Conservation (phyloP, 192 early-diverging fungal species). For the Podila epigama region DNA sequence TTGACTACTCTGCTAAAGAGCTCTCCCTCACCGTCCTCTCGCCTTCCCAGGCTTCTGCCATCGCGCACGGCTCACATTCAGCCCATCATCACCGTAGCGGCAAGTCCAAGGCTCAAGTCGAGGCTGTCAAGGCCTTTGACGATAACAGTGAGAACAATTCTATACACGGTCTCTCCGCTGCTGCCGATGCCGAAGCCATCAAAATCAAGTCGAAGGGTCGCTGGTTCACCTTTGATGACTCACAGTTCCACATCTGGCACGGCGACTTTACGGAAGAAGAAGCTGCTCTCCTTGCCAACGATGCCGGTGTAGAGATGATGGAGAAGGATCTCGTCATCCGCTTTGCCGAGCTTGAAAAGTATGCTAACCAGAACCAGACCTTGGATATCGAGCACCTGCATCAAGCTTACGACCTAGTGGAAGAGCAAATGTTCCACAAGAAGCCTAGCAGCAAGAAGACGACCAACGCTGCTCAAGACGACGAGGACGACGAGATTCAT, state of each 20-base stretch:
- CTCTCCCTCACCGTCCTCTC: slow-evolving; percentile 37
- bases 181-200: background rate
- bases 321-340: slow-evolving; percentile 52
- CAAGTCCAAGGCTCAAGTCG: slow-evolving; percentile 39
- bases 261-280: slow-evolving; percentile 43
- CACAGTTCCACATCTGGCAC: slow-evolving; percentile 44
- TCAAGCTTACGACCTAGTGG: slow-evolving; percentile 10
- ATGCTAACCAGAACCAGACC: slow-evolving; percentile 10
- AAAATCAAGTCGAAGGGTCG: slow-evolving; percentile 43
- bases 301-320: slow-evolving; percentile 48
- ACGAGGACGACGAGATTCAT: background rate
- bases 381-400: slow-evolving; percentile 11
- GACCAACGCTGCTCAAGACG: background rate
- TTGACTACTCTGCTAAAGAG: slow-evolving; percentile 30
- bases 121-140: slow-evolving; percentile 1
- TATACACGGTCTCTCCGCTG: slow-evolving; percentile 2
- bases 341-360: slow-evolving; percentile 29
- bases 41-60: slow-evolving; percentile 10
- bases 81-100: background rate
- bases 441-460: background rate
- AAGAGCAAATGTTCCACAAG: slow-evolving; percentile 6
- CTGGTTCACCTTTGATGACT: slow-evolving; percentile 44
- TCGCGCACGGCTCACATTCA: background rate
- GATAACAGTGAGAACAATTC: background rate
- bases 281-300: slow-evolving; percentile 17